Conservation (phyloP, 2,329 filamentous ascomycete species). For the Calonectria ilicicola region DNA sequence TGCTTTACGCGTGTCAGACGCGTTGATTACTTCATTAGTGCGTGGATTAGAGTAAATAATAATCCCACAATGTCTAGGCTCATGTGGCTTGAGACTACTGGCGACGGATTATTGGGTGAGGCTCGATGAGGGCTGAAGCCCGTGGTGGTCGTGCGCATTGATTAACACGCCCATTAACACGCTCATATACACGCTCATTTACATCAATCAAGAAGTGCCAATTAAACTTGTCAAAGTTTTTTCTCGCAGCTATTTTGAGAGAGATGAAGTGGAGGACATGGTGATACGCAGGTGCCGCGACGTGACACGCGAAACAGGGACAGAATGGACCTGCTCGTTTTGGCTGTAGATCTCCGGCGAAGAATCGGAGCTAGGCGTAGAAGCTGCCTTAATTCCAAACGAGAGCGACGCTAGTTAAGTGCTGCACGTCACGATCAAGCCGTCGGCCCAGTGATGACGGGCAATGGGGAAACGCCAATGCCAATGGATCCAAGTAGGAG, state of each 20-base stretch:
- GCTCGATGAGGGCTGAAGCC: constrained; percentile 18
- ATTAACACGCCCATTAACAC: not conserved
- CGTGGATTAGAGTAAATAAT: constrained; percentile 23
- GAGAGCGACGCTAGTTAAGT: constrained; percentile 22
- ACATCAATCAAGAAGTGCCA: not conserved
- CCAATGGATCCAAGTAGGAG: not conserved
- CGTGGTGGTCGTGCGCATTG: too few species aligned
- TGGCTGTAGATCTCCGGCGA: constrained; percentile 3
- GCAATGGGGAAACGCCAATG: constrained; percentile 1
- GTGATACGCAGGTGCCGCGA: constrained; percentile 9
- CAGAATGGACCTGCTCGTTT: constrained; percentile 4
- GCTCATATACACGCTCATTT: not conserved
- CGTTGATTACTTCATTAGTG: constrained; percentile 25
- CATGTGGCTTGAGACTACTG: constrained; percentile 26
- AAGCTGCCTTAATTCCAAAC: constrained; percentile 33
- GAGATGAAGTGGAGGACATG: not conserved
- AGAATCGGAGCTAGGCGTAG: constrained; percentile 11
- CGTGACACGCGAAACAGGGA: constrained; percentile 10
- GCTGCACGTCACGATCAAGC: constrained; percentile 17
- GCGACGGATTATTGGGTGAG: constrained; percentile 19
- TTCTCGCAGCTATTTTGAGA: not conserved
- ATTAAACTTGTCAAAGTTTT: constrained; percentile 13
- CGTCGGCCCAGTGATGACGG: constrained; percentile 14
- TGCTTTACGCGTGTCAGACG: constrained; percentile 33
- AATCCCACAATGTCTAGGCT: constrained; percentile 17